Evolutionary conservation across 208 protist genomes (phyloP).

Genomic region (Trypanosoma lewisi): DNA sequence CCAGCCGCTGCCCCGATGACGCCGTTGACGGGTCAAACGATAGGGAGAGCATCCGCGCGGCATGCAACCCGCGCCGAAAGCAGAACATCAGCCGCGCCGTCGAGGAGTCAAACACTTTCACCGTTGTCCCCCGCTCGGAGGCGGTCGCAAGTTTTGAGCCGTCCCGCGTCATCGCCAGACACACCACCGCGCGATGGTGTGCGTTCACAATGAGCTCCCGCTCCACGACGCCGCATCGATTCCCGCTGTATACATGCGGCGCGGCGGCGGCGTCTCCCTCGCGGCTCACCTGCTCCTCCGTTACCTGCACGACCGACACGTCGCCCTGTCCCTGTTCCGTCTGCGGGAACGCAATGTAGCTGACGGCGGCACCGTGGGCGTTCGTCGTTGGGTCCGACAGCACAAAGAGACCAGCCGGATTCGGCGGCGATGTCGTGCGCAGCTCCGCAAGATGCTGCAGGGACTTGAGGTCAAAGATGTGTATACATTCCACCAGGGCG

Average conservation of each 20-base stretch:
- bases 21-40: conserved; percentile 30
- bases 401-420: conserved; percentile 39
- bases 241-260: neutral
- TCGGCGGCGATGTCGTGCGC: conserved; percentile 41
- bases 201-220: conserved; percentile 35
- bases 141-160: conserved; percentile 42
- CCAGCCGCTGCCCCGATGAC: conserved; percentile 27
- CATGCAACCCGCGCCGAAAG: conserved; percentile 42
- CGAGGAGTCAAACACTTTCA: conserved; percentile 58
- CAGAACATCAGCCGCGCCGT: conserved; percentile 34
- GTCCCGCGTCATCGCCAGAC: conserved; percentile 27
- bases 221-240: conserved; percentile 27
- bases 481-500: conserved; percentile 41
- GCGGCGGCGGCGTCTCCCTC: neutral
- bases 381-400: conserved; percentile 33
- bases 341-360: conserved; percentile 35
- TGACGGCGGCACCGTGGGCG: conserved; percentile 20
- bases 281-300: conserved; percentile 11
- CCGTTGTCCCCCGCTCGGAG: conserved; percentile 55
- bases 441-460: conserved; percentile 55
- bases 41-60: conserved; percentile 44
- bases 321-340: conserved; percentile 29
- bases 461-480: conserved; percentile 63
- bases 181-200: conserved; percentile 21
- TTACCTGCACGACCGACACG: conserved; percentile 29